A percentile compares a stretch with the other conserved stretches of the same genome.
Evolutionary conservation across 1,284 basidiomycete genomes (phyloP).

Genomic region (Marasmius tenuissimus): DNA sequence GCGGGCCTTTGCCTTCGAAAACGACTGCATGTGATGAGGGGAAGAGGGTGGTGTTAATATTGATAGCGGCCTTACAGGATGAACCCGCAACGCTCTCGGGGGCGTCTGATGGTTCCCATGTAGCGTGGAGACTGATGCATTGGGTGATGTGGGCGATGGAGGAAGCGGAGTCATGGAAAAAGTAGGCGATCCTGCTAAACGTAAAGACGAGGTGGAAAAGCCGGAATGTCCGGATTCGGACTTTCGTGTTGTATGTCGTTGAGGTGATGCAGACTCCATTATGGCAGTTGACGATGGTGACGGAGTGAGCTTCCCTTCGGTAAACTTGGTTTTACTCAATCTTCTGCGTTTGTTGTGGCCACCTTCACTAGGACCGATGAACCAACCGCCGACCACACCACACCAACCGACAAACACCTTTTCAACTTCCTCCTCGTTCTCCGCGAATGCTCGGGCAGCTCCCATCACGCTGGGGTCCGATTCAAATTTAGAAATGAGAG

Average conservation of each 20-base stretch:
- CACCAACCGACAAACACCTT: conserved; percentile 31
- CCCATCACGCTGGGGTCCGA: conserved; percentile 63
- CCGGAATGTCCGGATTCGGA: not conserved
- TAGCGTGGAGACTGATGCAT: not conserved
- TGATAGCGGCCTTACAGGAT: not conserved
- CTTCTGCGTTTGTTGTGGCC: not conserved
- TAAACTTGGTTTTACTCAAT: conserved; percentile 3
- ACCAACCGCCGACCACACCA: conserved; percentile 29
- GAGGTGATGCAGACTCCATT: not conserved
- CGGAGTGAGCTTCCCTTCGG: not conserved
- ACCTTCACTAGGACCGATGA: conserved; percentile 7
- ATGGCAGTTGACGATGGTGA: not conserved
- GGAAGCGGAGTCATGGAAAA: not conserved
- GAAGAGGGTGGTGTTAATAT: not conserved
- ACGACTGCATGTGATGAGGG: not conserved
- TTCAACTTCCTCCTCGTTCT: conserved; percentile 20
- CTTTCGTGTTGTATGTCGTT: not conserved
- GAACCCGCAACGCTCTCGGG: not conserved
- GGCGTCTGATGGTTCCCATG: not conserved
- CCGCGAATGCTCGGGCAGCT: conserved; percentile 52
- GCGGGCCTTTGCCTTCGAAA: not conserved
- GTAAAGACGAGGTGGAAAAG: not conserved
- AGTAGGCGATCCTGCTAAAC: not conserved
- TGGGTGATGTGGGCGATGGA: not conserved
- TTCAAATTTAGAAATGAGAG: conserved; percentile 46